A percentile compares a stretch with the other conserved stretches of the same genome.
These are phyloP conservation scores for Thymus mandschuricus DNA, from an alignment of 257 asterid genomes.

Conservation along the genomic window DNA sequence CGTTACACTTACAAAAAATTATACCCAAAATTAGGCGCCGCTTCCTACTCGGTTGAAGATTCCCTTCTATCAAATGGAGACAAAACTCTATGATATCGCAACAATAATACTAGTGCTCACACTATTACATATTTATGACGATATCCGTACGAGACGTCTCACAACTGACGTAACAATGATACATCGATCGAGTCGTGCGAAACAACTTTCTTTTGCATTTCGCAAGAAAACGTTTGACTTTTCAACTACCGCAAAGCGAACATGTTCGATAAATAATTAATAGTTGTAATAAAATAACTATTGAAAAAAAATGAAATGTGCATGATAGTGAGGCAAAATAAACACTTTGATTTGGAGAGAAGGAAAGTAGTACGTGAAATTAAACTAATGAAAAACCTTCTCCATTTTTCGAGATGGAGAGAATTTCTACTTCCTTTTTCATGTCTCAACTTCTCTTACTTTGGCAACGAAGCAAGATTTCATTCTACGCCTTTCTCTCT, in stretches of 20 bases:
- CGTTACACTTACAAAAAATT: constrained; percentile 12
- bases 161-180: too few relatives aligned
- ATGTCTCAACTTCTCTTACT: constrained; percentile 39
- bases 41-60: constrained; percentile 4
- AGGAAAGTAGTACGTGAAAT: not conserved
- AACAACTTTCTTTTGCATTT: not conserved
- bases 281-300: too few relatives aligned
- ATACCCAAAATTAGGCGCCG: not conserved
- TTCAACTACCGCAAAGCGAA: constrained; percentile 1
- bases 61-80: constrained; percentile 17
- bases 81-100: not conserved
- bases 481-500: constrained; percentile 53
- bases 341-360: not conserved
- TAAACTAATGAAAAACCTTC: constrained; percentile 25
- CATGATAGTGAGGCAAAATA: constrained; percentile 21
- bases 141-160: not conserved
- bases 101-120: not conserved
- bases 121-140: not conserved
- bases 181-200: not conserved
- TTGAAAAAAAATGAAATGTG: not conserved
- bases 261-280: too few relatives aligned
- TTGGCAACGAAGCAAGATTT: constrained; percentile 43
- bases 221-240: not conserved
- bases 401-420: constrained; percentile 42
- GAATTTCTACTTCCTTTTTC: constrained; percentile 3